Percentiles rank a stretch among this genome's conserved stretches.
Evolutionary conservation across 1,139 yeast genomes (phyloP).

Genomic region (Suhomyces atakaporum): DNA sequence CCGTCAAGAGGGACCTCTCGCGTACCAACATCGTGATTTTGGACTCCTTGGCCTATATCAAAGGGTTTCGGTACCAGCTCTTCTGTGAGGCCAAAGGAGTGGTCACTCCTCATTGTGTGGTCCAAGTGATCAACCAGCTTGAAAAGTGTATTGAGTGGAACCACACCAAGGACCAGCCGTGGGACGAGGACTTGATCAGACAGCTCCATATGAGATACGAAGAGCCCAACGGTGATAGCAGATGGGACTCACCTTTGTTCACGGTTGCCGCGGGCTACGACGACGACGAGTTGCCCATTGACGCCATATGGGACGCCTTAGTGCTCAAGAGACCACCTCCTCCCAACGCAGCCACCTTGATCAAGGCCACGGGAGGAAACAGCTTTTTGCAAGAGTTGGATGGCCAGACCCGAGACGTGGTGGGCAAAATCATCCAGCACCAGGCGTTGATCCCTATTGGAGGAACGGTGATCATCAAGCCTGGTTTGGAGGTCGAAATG

Average conservation of each 20-base stretch:
- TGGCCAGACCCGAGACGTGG: constrained; percentile 64
- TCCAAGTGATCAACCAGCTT: constrained; percentile 72
- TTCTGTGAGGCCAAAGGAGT: constrained; percentile 90
- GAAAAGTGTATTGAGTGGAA: constrained; percentile 70
- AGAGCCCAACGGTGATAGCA: constrained; percentile 81
- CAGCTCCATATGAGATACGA: constrained; percentile 85
- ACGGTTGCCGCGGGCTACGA: constrained; percentile 62
- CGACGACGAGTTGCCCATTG: constrained; percentile 54
- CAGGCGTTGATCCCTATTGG: constrained; percentile 62
- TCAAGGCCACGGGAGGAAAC: constrained; percentile 71
- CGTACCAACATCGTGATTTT: constrained; percentile 73
- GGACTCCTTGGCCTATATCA: constrained; percentile 86
- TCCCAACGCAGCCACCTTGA: constrained; percentile 76
- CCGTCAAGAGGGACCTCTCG: constrained; percentile 79
- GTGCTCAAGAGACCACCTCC: constrained; percentile 63
- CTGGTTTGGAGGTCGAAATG: constrained; percentile 51
- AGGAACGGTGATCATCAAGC: constrained; percentile 43
- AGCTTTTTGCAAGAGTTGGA: constrained; percentile 83
- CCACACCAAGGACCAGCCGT: constrained; percentile 33
- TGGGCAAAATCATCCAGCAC: constrained; percentile 57
- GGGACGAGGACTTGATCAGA: constrained; percentile 70
- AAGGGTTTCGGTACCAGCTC: constrained; percentile 92
- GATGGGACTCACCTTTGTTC: constrained; percentile 96
- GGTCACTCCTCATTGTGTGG: constrained; percentile 79
- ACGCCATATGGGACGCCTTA: constrained; percentile 72